Evolutionary conservation across 2,329 filamentous ascomycete species (phyloP).

Genomic region (Tolypocladium endophyticum): DNA sequence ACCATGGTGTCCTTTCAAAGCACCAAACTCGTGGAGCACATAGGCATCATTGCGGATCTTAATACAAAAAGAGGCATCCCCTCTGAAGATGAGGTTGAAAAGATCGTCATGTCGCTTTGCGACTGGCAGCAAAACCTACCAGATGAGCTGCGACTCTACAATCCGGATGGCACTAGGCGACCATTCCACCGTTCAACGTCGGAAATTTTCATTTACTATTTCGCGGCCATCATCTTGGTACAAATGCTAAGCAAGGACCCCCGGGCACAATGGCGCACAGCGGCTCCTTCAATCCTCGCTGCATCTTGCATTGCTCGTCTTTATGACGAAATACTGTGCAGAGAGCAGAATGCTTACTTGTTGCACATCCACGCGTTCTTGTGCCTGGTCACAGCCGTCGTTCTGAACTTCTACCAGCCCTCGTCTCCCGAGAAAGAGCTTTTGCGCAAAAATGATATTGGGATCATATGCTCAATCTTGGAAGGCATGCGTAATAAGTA

Average conservation of each 20-base stretch:
- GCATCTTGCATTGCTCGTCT: background rate
- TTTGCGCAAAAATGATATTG: background rate
- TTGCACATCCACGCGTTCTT: background rate
- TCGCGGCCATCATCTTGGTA: background rate
- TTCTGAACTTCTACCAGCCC: background rate
- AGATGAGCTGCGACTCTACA: background rate
- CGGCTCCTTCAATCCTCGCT: background rate
- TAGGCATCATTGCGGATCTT: background rate
- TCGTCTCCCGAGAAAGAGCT: background rate
- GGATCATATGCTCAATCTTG: background rate
- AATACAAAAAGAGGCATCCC: background rate
- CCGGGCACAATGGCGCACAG: background rate
- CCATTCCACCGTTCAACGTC: background rate
- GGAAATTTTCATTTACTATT: background rate
- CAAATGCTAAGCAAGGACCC: background rate
- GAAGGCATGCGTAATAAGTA: background rate
- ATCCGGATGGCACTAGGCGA: background rate
- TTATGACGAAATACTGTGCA: background rate
- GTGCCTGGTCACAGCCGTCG: background rate
- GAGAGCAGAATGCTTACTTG: background rate
- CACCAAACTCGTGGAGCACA: background rate
- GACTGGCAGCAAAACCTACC: background rate
- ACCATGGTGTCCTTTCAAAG: background rate
- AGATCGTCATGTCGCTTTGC: background rate
- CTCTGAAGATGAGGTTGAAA: background rate